Percentiles rank a stretch among this genome's conserved stretches.
Conservation (phyloP, 805 yeast species). For the Wickerhamiella sorbophila region DNA sequence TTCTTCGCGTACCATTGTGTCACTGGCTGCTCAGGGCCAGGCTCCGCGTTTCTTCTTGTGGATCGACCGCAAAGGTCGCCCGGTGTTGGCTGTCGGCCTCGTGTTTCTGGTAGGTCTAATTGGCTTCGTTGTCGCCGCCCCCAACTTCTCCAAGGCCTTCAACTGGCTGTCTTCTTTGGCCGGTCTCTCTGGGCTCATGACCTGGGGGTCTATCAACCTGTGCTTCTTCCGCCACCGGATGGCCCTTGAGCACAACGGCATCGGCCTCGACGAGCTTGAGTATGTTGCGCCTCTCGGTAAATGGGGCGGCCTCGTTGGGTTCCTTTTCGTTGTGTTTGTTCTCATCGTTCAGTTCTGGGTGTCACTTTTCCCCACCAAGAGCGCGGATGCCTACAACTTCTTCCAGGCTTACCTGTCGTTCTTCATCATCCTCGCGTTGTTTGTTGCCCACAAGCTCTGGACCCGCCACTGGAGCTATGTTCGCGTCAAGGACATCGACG, state of each 20-base stretch:
- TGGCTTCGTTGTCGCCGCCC: slow-evolving; percentile 48
- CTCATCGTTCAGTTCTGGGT: slow-evolving; percentile 71
- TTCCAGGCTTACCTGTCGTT: slow-evolving; percentile 43
- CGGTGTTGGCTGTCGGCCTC: slow-evolving; percentile 47
- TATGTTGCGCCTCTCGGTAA: slow-evolving; percentile 57
- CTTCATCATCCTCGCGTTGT: slow-evolving; percentile 37
- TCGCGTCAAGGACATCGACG: slow-evolving; percentile 11
- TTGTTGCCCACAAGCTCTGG: slow-evolving; percentile 8
- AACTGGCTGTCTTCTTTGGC: slow-evolving; percentile 62
- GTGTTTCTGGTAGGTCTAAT: slow-evolving; percentile 37
- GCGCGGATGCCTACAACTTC: slow-evolving; percentile 28
- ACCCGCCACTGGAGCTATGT: slow-evolving; percentile 11
- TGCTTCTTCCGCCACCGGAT: slow-evolving; percentile 55
- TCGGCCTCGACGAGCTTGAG: slow-evolving; percentile 52
- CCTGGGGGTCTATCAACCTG: slow-evolving; percentile 62
- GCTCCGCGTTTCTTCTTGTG: slow-evolving; percentile 44
- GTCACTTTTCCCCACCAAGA: slow-evolving; percentile 53
- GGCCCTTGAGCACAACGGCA: slow-evolving; percentile 49
- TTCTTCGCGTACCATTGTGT: slow-evolving; percentile 50
- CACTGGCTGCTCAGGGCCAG: slow-evolving; percentile 48
- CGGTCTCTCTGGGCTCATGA: slow-evolving; percentile 58
- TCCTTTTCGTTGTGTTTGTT: slow-evolving; percentile 42
- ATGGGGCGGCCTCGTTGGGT: slow-evolving; percentile 52
- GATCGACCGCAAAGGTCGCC: slow-evolving; percentile 67
- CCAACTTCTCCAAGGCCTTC: slow-evolving; percentile 38